Conservation (phyloP, 169 alveolate species). For the Eimeria zaria region DNA sequence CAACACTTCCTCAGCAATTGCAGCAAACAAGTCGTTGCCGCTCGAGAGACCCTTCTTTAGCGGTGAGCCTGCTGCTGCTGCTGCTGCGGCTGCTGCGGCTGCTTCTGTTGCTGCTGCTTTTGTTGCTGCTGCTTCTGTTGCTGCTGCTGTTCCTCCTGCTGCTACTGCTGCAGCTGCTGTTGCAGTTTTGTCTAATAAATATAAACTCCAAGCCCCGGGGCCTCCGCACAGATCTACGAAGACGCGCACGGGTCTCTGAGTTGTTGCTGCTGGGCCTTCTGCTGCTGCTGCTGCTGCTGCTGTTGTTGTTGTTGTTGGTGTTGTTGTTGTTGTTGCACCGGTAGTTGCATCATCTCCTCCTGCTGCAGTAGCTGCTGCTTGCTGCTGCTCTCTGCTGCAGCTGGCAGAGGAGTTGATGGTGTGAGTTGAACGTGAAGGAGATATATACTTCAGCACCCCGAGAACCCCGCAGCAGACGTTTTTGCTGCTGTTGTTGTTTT, state of each 20-base stretch:
- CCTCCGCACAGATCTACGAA: constrained; percentile 73
- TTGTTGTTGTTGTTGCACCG: neutral
- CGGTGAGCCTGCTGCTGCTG: neutral
- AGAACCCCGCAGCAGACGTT: neutral
- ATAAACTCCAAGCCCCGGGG: constrained; percentile 77
- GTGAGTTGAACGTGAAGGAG: neutral
- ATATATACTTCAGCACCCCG: neutral
- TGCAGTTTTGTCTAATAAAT: neutral
- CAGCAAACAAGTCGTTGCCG: neutral
- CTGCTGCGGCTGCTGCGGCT: too few species aligned
- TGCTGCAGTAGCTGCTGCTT: constrained; percentile 6
- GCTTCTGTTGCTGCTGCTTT: too few species aligned
- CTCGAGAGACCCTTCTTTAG: neutral
- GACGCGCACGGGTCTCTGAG: neutral
- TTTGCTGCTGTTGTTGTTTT: neutral
- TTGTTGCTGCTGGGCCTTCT: neutral
- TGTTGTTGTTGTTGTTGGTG: neutral
- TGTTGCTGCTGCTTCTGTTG: neutral
- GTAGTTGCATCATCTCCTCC: neutral
- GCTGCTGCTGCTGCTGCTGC: constrained; percentile 19
- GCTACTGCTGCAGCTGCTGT: neutral
- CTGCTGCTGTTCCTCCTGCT: neutral
- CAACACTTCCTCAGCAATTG: constrained; percentile 3
- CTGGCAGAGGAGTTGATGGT: neutral
- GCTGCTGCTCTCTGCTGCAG: neutral